Conservation (phyloP, 2,329 filamentous ascomycete genomes). For the Samsoniella hepiali region DNA sequence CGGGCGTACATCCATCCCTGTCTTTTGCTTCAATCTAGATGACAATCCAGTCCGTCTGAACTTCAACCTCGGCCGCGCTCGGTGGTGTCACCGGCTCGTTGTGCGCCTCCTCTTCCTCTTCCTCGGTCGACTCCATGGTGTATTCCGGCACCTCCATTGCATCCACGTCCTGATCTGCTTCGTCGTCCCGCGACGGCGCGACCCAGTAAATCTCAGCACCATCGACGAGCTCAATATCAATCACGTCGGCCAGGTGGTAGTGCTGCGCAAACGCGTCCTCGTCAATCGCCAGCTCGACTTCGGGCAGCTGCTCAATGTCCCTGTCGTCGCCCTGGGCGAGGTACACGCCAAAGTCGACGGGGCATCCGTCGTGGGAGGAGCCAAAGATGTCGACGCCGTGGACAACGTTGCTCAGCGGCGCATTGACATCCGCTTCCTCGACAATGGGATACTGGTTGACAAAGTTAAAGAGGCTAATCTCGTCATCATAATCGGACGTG, state of each 20-base stretch:
- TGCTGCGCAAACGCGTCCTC: conserved; percentile 26
- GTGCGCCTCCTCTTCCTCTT: background rate
- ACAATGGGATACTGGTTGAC: conserved; percentile 16
- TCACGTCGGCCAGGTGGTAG: conserved; percentile 23
- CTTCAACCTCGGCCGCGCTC: background rate
- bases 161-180: background rate
- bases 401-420: conserved; percentile 26
- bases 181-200: background rate
- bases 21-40: background rate
- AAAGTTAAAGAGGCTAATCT: conserved; percentile 20
- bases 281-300: conserved; percentile 32
- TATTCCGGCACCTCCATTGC: background rate
- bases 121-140: background rate
- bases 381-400: conserved; percentile 28
- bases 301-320: conserved; percentile 27
- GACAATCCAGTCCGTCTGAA: background rate
- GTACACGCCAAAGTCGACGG: conserved; percentile 32
- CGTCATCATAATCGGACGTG: conserved; percentile 5
- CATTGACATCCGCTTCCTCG: conserved; percentile 22
- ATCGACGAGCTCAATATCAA: conserved; percentile 30
- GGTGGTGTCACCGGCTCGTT: background rate
- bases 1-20: background rate
- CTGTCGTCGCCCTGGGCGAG: conserved; percentile 28
- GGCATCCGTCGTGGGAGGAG: background rate
- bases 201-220: conserved; percentile 23